A percentile compares a stretch with the other conserved stretches of the same genome.
These are phyloP conservation scores for Samsoniella hepiali DNA, from an alignment of 2,329 filamentous ascomycete species.

Conservation along the genomic window DNA sequence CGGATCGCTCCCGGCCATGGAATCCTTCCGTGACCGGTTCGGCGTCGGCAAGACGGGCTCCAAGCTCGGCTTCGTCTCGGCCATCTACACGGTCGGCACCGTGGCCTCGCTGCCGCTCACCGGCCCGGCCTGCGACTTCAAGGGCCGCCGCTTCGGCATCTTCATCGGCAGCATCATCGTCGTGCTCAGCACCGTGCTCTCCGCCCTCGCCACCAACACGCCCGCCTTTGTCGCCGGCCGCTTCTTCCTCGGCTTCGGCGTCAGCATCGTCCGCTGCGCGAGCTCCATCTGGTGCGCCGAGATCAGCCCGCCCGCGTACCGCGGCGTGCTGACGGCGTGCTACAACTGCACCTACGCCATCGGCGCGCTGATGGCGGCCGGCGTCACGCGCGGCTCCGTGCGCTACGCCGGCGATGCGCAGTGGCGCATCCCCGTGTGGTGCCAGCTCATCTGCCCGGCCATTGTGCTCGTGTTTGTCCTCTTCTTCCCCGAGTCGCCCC, in stretches of 20 bases:
- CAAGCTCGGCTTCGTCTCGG: conserved; percentile 17
- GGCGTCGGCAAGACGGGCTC: conserved; percentile 7
- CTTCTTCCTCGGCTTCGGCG: conserved; percentile 59
- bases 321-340: conserved; percentile 36
- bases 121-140: conserved; percentile 23
- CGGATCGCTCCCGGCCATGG: conserved; percentile 41
- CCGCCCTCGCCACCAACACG: conserved; percentile 37
- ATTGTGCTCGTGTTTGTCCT: conserved; percentile 14
- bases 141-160: conserved; percentile 15
- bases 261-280: conserved; percentile 30
- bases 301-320: conserved; percentile 41
- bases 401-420: conserved; percentile 26
- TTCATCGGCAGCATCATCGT: conserved; percentile 14
- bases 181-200: conserved; percentile 40
- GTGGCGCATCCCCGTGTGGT: conserved; percentile 35
- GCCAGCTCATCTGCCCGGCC: conserved; percentile 27
- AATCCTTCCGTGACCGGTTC: conserved; percentile 13
- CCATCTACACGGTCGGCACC: conserved; percentile 18
- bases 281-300: conserved; percentile 43
- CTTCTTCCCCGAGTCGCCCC: conserved; percentile 43
- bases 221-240: conserved; percentile 53
- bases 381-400: conserved; percentile 41
- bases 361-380: conserved; percentile 46
- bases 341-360: conserved; percentile 40
- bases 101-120: conserved; percentile 28